A percentile compares a stretch with the other conserved stretches of the same genome.
These are phyloP conservation scores for Russula compacta DNA, from an alignment of 768 basidiomycete species.

Conservation along the genomic window DNA sequence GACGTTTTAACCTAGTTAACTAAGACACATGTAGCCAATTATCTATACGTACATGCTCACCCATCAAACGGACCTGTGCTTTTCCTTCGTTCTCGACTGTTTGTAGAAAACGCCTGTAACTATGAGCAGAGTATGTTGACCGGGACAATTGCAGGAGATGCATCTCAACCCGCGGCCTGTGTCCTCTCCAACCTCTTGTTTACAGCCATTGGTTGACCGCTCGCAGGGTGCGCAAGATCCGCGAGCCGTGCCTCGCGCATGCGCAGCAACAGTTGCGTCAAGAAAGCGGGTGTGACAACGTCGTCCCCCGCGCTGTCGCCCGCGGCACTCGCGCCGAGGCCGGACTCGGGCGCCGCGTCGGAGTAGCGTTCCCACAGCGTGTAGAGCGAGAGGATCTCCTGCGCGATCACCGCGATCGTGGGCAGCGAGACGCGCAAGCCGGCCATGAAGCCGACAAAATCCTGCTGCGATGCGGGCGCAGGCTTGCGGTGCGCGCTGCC, in stretches of 20 bases:
- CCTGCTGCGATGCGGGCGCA: slow-evolving; percentile 32
- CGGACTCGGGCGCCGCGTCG: slow-evolving; percentile 41
- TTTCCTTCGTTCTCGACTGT: not conserved
- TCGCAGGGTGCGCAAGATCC: slow-evolving; percentile 44
- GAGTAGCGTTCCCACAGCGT: slow-evolving; percentile 81
- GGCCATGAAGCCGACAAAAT: slow-evolving; percentile 76
- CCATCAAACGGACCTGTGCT: not conserved
- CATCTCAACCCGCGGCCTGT: slow-evolving; percentile 45
- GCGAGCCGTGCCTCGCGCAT: slow-evolving; percentile 61
- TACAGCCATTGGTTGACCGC: slow-evolving; percentile 43
- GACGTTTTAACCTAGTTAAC: not conserved
- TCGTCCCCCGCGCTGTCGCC: slow-evolving; percentile 20
- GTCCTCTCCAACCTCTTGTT: slow-evolving; percentile 70
- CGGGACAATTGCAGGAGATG: not conserved
- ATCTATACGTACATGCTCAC: not conserved
- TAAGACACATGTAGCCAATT: not conserved
- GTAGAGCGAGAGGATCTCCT: slow-evolving; percentile 87
- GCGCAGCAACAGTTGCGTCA: slow-evolving; percentile 46
- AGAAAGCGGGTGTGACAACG: slow-evolving; percentile 47
- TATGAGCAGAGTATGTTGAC: not conserved
- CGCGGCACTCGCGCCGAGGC: slow-evolving; percentile 9
- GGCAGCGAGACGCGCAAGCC: slow-evolving; percentile 79
- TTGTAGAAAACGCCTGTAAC: not conserved
- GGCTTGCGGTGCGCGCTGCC: slow-evolving; percentile 28
- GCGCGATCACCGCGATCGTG: slow-evolving; percentile 73